These are phyloP conservation scores for Deuterostichococcus epilithicus DNA, from an alignment of 139 green algal species.

Conservation along the genomic window DNA sequence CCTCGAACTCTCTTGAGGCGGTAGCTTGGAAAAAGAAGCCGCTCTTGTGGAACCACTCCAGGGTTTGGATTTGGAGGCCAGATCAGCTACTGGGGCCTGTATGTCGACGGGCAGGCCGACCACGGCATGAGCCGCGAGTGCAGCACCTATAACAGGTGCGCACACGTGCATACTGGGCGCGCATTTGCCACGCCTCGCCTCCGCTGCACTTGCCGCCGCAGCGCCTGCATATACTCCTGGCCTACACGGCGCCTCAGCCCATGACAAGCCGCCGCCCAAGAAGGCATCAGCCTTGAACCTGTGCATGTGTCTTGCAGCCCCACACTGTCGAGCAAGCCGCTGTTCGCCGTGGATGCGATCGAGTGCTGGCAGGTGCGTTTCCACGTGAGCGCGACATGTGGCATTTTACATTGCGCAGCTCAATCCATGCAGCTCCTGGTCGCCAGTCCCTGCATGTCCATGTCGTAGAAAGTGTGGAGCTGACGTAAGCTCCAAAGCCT, in stretches of 20 bases:
- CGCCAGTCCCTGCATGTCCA: no score
- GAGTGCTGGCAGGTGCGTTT: conserved; percentile 40
- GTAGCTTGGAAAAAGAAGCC: background rate
- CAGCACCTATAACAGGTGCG: conserved; percentile 32
- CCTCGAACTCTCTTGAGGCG: no score
- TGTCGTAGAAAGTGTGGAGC: no score
- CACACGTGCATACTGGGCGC: no score
- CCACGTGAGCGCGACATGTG: no score
- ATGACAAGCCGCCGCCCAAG: conserved; percentile 22
- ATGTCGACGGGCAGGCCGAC: conserved; percentile 50
- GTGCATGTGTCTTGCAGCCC: background rate
- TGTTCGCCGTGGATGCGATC: conserved; percentile 26
- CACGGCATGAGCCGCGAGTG: conserved; percentile 42
- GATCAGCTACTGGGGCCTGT: conserved; percentile 44
- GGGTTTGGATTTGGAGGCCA: conserved; percentile 1
- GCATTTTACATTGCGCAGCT: no score
- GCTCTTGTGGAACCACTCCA: background rate
- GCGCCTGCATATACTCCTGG: no score
- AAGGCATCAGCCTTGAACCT: background rate
- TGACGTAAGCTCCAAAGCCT: no score
- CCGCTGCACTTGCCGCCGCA: no score
- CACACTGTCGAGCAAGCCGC: background rate
- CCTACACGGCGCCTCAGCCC: no score
- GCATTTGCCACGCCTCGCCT: no score
- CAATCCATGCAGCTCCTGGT: no score